Evolutionary conservation across 306 rosid genomes (phyloP).

Genomic region (Quillaja saponaria): DNA sequence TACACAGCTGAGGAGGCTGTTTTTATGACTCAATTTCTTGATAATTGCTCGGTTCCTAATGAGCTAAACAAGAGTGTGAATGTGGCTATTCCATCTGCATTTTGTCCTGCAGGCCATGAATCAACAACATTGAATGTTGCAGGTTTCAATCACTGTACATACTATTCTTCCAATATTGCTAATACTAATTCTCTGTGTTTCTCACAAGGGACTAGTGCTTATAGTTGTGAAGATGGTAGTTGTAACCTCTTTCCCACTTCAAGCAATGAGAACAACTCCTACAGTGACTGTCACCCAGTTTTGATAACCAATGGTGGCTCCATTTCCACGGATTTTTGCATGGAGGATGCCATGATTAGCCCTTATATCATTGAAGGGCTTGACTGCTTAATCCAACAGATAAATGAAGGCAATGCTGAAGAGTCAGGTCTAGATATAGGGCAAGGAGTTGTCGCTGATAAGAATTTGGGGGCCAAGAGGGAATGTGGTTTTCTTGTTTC

Average conservation of each 20-base stretch:
- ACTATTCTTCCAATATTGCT: constrained; percentile 38
- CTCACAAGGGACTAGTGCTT: constrained; percentile 29
- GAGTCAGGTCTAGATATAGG: constrained; percentile 31
- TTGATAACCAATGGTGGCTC: constrained; percentile 37
- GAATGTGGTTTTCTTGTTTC: constrained; percentile 31
- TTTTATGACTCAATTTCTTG: constrained; percentile 60
- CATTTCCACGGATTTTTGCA: constrained; percentile 27
- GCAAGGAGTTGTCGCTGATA: constrained; percentile 32
- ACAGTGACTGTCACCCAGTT: constrained; percentile 29
- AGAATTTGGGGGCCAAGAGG: constrained; percentile 22
- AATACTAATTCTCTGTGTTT: constrained; percentile 17
- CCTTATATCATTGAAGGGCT: constrained; percentile 36
- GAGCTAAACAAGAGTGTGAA: constrained; percentile 34
- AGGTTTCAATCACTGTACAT: constrained; percentile 34
- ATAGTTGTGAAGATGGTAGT: constrained; percentile 7
- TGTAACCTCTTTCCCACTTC: constrained; percentile 27
- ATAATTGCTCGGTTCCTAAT: constrained; percentile 15
- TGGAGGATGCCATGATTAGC: constrained; percentile 36
- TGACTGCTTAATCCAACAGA: constrained; percentile 39
- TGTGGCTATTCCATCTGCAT: constrained; percentile 49
- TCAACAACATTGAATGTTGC: constrained; percentile 33
- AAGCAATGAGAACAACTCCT: constrained; percentile 27
- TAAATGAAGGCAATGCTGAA: constrained; percentile 37
- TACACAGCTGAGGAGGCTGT: constrained; percentile 60
- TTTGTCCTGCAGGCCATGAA: constrained; percentile 46